Base-by-base conservation (phyloP, 495 filamentous ascomycete species). In the Geoglossum glabrum region DNA sequence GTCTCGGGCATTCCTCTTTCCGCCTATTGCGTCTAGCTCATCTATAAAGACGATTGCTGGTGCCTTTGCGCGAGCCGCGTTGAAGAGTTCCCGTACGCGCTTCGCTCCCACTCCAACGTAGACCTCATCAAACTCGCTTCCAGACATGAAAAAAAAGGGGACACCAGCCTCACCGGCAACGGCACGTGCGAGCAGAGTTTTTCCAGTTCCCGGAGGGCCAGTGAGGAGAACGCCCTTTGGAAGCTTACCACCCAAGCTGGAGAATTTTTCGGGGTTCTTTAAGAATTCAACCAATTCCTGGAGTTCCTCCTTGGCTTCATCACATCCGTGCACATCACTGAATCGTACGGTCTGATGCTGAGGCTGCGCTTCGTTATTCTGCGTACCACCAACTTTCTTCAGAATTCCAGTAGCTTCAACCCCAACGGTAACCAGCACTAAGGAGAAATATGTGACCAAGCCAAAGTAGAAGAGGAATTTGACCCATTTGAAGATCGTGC, bases 121-220 rank as follows among this genome's bases (percentile, higher is more conserved):
- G 43, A 98, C 85, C 68, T 98, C 92, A 65, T 98, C 92, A 66
- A 98, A 98, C 68, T 98, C 93, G 58, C 85, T 90, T 28, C 92
- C 92, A 62, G 93, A 97, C 90, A 98, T 96, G 76, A 92, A 97
- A 77, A 96, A 98, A 78, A 96, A 97, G 0, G 92, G 92, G 23
- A 97, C 93, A 59, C 92, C 92, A 46, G 92, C 88, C 73, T 98
- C 92, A 28, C 92, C 92, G 56, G 92, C 92, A 55, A 98, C 92
- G 11, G 92, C 92, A 62, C 93, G 85, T 59, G 92, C 92, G 57
- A 98, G 79, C 43, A 98, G 77, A n/a, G 92, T 98, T 70, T 98
- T 98, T 71, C 92, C 92, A 55, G 92, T 98, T 71, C 92, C 92
- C 33, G 92, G 92, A 64, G 92, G 92, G 8, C 92, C 92, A 65